Conservation (phyloP, 306 rosid species). For the Pyrus communis region DNA sequence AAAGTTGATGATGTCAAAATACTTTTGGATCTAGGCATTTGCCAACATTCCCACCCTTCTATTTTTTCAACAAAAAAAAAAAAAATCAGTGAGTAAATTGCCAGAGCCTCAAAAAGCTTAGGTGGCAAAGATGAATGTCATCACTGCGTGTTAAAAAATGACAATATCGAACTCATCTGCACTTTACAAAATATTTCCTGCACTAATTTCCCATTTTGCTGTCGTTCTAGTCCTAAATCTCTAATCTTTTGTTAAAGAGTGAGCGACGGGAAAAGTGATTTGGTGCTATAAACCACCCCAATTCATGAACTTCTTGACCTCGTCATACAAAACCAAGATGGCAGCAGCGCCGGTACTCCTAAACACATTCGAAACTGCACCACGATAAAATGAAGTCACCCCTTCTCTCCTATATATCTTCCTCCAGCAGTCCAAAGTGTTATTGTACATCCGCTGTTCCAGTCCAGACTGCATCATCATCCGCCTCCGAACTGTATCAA, state of each 20-base stretch:
- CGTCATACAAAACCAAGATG: slow-evolving; percentile 85
- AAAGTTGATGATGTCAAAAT: background rate
- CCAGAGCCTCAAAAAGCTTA: slow-evolving; percentile 15
- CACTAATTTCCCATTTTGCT: slow-evolving; percentile 16
- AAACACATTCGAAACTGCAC: slow-evolving; percentile 68
- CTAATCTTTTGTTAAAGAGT: slow-evolving; percentile 22
- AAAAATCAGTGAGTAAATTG: slow-evolving; percentile 6
- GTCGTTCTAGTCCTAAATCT: slow-evolving; percentile 17
- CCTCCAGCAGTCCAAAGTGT: slow-evolving; percentile 86
- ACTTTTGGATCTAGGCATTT: background rate
- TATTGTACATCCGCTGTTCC: slow-evolving; percentile 50
- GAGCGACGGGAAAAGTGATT: background rate
- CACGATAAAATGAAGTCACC: slow-evolving; percentile 81
- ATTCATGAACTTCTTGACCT: slow-evolving; percentile 72
- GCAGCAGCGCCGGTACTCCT: slow-evolving; percentile 96
- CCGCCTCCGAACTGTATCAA: slow-evolving; percentile 90
- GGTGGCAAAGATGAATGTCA: slow-evolving; percentile 32
- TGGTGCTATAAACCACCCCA: slow-evolving; percentile 49
- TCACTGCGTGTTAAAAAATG: slow-evolving; percentile 9
- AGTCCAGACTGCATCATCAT: slow-evolving; percentile 99
- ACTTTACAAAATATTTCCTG: background rate
- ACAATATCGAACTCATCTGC: slow-evolving; percentile 3
- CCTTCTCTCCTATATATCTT: slow-evolving; percentile 68
- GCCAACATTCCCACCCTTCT: background rate
- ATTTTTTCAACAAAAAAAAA: background rate